Base-by-base conservation (phyloP, 805 yeast genomes). In the Nakazawaea ernobii region DNA sequence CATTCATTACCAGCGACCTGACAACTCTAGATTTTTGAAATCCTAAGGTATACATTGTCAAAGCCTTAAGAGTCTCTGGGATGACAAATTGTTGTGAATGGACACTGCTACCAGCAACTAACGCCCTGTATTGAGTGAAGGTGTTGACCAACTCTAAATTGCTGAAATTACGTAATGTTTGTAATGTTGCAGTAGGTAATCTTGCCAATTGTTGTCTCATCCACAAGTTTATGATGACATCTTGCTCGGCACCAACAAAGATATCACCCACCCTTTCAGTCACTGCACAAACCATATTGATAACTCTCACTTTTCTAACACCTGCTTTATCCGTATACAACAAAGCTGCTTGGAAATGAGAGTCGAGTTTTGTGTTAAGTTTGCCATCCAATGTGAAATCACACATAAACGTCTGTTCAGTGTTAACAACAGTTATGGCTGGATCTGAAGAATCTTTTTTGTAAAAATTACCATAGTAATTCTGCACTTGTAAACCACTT, bases 291-390 rank as follows among this genome's bases (percentile, higher is more conserved):
- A 85, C 84, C 48, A 81, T 69, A 59, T 94, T 94, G 42, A 86
- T 76, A n/a, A 90, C 90, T 52, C 99, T 75, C 13, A 94, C 92
- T 56, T 87, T 84, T 54, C 97, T 71, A 8, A 73, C 66, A 20
- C 99, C 99, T 42, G 73, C 73, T 2, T 73, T 59, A 41, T 89
- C 86, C 0, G 97, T 91, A 61, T 90, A 92, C 47, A 94, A 68
- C 27, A 94, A 55, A 0, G 98, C 97, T 1, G 87, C 85, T 66
- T 94, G 99, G 70, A 92, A 88, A 62, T 89, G 94, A 20, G 88
- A 86, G 62, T 90, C 97, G 35, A 75, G 72, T 51, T 79, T 79
- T 1, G 85, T 71, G 49, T 82, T 78, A 32, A 89, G 69, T 51
- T 79, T 80, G 3, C 89, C 89, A 59, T 90, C 97, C 58, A 87